These are phyloP conservation scores for Tolypocladium amazonense DNA, from an alignment of 2,329 filamentous ascomycete genomes.

Conservation along the genomic window DNA sequence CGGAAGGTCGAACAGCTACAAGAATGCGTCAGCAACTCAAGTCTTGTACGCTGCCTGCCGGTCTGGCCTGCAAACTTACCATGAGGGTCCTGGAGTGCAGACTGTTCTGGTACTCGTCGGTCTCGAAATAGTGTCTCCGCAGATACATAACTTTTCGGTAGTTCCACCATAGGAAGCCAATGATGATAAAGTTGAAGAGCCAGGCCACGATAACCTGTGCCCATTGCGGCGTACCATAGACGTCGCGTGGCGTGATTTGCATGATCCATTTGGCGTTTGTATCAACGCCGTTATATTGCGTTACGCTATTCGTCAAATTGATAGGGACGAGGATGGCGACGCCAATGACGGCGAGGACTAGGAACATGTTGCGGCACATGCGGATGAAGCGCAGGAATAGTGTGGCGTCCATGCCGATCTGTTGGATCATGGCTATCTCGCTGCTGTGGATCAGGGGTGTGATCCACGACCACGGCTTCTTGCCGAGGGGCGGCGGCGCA, in stretches of 20 bases:
- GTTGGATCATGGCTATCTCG: constrained; percentile 67
- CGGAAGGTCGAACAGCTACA: constrained; percentile 73
- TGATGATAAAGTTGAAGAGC: constrained; percentile 64
- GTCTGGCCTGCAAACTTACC: constrained; percentile 27
- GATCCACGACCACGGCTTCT: constrained; percentile 82
- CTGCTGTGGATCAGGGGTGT: constrained; percentile 65
- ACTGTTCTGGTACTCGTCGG: constrained; percentile 77
- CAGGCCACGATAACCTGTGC: constrained; percentile 48
- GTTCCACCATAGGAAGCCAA: constrained; percentile 81
- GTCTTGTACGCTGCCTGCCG: background rate
- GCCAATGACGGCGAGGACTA: constrained; percentile 60
- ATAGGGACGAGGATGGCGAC: constrained; percentile 72
- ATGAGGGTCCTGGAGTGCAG: constrained; percentile 66
- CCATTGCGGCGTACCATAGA: constrained; percentile 45
- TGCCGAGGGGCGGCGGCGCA: constrained; percentile 75
- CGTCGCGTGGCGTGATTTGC: constrained; percentile 48
- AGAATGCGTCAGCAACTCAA: constrained; percentile 4
- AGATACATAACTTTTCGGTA: constrained; percentile 65
- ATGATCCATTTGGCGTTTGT: constrained; percentile 42
- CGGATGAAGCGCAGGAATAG: constrained; percentile 79
- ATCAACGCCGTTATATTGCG: constrained; percentile 9
- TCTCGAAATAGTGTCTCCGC: constrained; percentile 72
- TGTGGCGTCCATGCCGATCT: constrained; percentile 82
- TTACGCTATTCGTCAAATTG: constrained; percentile 44
- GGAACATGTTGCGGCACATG: constrained; percentile 90